phyloP scores from a whole-genome alignment of 768 basidiomycete species.

The Russula lepida region DNA sequence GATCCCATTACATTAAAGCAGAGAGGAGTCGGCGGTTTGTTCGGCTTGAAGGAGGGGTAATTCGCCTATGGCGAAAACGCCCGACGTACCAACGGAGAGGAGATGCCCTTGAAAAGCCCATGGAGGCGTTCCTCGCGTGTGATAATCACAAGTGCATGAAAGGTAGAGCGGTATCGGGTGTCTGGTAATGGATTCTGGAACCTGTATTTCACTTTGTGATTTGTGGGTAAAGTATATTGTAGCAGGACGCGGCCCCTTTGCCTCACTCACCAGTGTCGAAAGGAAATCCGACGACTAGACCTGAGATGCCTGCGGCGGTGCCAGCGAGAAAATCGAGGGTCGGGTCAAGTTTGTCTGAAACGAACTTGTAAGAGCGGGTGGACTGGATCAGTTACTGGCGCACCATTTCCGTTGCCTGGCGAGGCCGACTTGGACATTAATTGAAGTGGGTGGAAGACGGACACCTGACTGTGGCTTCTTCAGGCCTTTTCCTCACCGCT shows the following conservation, averaged over 20 bases:
- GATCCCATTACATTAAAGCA: neutral
- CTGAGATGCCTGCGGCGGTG: conserved; percentile 46
- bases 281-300: conserved; percentile 28
- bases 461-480: too few species aligned
- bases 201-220: conserved; percentile 63
- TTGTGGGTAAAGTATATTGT: too few species aligned
- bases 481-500: too few species aligned
- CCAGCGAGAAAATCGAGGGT: conserved; percentile 74
- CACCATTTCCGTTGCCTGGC: neutral
- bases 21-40: neutral
- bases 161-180: conserved; percentile 50
- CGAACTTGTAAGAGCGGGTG: neutral
- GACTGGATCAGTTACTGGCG: neutral
- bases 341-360: conserved; percentile 40
- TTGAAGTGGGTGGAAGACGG: neutral
- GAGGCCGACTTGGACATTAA: conserved; percentile 5
- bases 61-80: neutral
- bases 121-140: conserved; percentile 57
- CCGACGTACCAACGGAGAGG: conserved; percentile 64
- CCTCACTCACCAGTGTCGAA: conserved; percentile 28
- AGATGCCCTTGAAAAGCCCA: conserved; percentile 69
- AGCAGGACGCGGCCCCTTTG: too few species aligned
- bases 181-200: conserved; percentile 59
- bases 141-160: conserved; percentile 61
- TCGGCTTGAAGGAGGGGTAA: neutral